phyloP scores from a whole-genome alignment of 495 filamentous ascomycete species.

The Pseudoneurospora amorphoporcata region DNA sequence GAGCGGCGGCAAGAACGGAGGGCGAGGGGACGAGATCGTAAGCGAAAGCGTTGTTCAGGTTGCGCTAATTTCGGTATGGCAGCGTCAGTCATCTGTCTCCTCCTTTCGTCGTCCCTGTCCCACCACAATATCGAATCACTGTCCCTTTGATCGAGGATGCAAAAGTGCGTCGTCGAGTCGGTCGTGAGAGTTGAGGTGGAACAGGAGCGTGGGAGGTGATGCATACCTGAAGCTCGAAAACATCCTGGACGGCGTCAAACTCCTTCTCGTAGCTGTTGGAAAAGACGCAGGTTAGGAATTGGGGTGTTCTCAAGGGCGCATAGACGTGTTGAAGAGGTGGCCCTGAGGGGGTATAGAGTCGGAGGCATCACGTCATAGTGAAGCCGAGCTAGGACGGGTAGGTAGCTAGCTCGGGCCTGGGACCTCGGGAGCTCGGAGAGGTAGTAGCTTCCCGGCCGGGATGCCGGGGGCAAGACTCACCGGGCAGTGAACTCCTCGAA shows the following conservation, averaged over 20 bases:
- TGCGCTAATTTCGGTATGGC: slow-evolving; percentile 51
- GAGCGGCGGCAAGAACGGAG: slow-evolving; percentile 80
- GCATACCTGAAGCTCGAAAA: slow-evolving; percentile 97
- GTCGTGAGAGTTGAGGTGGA: neutral
- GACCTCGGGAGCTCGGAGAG: slow-evolving; percentile 11
- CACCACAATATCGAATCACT: neutral
- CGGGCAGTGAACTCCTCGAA: slow-evolving; percentile 98
- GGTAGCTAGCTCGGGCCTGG: slow-evolving; percentile 7
- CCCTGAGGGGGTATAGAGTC: slow-evolving; percentile 12
- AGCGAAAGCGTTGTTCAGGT: slow-evolving; percentile 99
- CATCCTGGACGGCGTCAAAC: slow-evolving; percentile 94
- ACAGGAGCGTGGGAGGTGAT: neutral
- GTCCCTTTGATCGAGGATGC: neutral
- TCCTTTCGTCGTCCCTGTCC: neutral
- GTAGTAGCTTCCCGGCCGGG: neutral
- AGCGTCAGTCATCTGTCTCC: slow-evolving; percentile 5
- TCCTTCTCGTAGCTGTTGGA: slow-evolving; percentile 89
- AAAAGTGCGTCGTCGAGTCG: neutral
- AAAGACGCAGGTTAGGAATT: slow-evolving; percentile 22
- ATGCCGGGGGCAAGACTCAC: slow-evolving; percentile 44
- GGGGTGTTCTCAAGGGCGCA: neutral
- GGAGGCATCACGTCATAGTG: slow-evolving; percentile 10
- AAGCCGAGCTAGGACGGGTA: neutral
- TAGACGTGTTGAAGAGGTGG: neutral
- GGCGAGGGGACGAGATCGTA: slow-evolving; percentile 98